Conservation (phyloP, 257 asterid species). For the Solanum ossicruentum region DNA sequence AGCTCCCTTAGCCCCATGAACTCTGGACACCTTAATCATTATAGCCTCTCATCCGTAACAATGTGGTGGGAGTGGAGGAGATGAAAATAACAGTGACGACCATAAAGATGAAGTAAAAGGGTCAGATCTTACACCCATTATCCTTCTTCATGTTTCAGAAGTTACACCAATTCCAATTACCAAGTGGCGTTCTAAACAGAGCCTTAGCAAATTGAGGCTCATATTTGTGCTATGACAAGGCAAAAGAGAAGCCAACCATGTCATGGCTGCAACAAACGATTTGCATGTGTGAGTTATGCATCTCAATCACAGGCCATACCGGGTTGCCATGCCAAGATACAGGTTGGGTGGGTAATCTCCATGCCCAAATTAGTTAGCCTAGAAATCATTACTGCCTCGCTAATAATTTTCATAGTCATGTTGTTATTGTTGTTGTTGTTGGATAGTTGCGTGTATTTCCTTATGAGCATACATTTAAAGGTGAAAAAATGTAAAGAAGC, state of each 20-base stretch:
- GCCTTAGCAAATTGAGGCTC: background rate
- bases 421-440: background rate
- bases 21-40: background rate
- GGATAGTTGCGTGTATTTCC: background rate
- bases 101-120: background rate
- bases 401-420: background rate
- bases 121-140: background rate
- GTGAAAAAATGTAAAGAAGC: background rate
- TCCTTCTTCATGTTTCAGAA: background rate
- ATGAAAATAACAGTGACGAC: background rate
- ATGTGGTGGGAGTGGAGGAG: background rate
- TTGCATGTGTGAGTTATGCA: background rate
- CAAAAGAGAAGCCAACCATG: background rate
- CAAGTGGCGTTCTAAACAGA: background rate
- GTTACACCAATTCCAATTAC: background rate
- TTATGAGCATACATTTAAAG: background rate
- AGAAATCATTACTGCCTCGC: background rate
- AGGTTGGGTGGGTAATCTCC: background rate
- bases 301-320: background rate
- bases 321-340: slow-evolving; percentile 33
- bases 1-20: background rate
- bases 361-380: background rate
- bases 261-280: slow-evolving; percentile 15
- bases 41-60: background rate
- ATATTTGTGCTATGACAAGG: background rate